Evolutionary conservation across 139 green algal species (phyloP), one percentile per base, ranked within the genome.

Genomic region (Ostreobium quekettii): DNA sequence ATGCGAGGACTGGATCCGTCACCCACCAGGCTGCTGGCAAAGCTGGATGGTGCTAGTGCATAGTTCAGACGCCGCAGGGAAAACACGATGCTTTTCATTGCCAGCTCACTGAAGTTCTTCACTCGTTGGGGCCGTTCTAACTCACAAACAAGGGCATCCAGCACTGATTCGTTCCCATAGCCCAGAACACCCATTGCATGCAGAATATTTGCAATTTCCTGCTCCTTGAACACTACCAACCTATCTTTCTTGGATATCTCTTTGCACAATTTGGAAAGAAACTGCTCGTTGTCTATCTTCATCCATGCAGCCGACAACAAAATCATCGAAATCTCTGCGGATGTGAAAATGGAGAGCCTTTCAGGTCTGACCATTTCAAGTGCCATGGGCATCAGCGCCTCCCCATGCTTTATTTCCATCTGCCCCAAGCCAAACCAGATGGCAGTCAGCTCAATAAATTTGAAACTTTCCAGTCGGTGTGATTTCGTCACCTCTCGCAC

Each of bases 211-310:
- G 8, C 15, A 32, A 68, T 15, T 15, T n/a, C 36, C 31, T 53
- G 35, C 26, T 68, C 6, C n/a, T 36, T 68, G 61, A 68, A 56
- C 24, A 68, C 15, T 31, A 19, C 6, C 61, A 68, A 28, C 31
- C 61, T 36, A 36, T 56, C 5, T 6, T 8, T 7, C 35, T 53
- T 56, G 7, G 61, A 57, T 3, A 56, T 28, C 22, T 68, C 61
- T 56, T 68, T 53, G 42, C 15, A 53, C 15, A 53, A 26, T 11
- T 11, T 19, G 15, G 11, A 11, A 11, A 53, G 19, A 53, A 53
- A 53, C 11, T 53, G 15, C 42, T 26, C 19, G 42, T 53, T 53
- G 11, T 19, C 15, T 11, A 26, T 26, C 42, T 19, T 53, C 42
- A 53, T 26, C 42, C 11, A 53, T 19, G 15, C 42, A 53, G 15